A percentile compares a stretch with the other conserved stretches of the same genome.
These are phyloP conservation scores for Phallus indusiatus DNA, from an alignment of 768 basidiomycete genomes.

Conservation along the genomic window DNA sequence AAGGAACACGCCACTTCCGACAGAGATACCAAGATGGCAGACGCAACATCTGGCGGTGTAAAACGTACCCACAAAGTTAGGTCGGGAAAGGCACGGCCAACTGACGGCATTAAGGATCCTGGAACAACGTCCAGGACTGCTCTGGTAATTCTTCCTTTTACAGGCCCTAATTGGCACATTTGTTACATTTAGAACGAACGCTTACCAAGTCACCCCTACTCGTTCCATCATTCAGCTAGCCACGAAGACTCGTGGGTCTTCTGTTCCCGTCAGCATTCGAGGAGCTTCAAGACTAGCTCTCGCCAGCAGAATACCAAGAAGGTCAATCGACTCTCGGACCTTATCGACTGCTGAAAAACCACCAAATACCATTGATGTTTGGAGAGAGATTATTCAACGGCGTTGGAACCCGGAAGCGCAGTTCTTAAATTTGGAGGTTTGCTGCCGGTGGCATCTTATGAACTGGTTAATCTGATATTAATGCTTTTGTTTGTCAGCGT, in stretches of 20 bases:
- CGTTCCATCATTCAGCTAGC: constrained; percentile 2
- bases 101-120: constrained; percentile 6
- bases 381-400: constrained; percentile 64
- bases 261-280: constrained; percentile 1
- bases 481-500: constrained; percentile 35
- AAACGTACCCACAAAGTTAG: constrained; percentile 7
- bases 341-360: background rate
- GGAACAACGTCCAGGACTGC: constrained; percentile 7
- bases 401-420: constrained; percentile 61
- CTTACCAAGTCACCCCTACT: background rate
- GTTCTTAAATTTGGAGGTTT: constrained; percentile 77
- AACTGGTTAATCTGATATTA: background rate
- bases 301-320: background rate
- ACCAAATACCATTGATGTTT: constrained; percentile 45
- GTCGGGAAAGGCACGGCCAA: background rate
- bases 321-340: background rate
- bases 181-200: background rate
- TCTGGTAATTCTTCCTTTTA: constrained; percentile 5
- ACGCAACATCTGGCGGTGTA: constrained; percentile 1
- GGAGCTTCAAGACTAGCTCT: constrained; percentile 1
- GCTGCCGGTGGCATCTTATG: constrained; percentile 26
- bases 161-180: background rate
- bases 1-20: background rate
- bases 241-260: background rate
- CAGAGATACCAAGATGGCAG: constrained; percentile 6